Conservation (phyloP, 768 basidiomycete species). For the Naganishia friedmannii region DNA sequence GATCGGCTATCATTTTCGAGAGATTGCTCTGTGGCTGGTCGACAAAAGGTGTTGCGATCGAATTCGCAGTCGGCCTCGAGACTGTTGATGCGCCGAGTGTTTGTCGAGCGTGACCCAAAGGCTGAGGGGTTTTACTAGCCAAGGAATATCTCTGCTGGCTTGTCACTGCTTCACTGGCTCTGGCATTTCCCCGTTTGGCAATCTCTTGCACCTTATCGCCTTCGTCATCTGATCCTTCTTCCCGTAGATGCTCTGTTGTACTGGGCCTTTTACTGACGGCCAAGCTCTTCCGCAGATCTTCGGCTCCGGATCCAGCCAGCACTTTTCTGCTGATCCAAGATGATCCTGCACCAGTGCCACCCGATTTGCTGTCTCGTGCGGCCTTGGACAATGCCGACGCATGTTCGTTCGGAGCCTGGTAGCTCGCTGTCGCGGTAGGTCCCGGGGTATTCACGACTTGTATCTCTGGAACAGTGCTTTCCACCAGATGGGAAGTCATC, state of each 20-base stretch:
- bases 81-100: slow-evolving; percentile 14
- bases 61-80: slow-evolving; percentile 3
- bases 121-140: slow-evolving; percentile 19
- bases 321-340: slow-evolving; percentile 20
- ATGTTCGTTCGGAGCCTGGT: slow-evolving; percentile 1
- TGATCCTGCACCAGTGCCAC: slow-evolving; percentile 14
- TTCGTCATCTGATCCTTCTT: not conserved
- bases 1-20: slow-evolving; percentile 30
- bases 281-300: slow-evolving; percentile 36
- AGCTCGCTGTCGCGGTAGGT: not conserved
- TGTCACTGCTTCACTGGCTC: slow-evolving; percentile 1
- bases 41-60: slow-evolving; percentile 1
- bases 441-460: slow-evolving; percentile 1
- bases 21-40: slow-evolving; percentile 23
- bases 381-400: not conserved
- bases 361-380: slow-evolving; percentile 18
- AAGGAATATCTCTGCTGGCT: not conserved
- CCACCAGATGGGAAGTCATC: slow-evolving; percentile 14
- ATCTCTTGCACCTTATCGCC: slow-evolving; percentile 12
- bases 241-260: not conserved
- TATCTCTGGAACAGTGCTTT: slow-evolving; percentile 15
- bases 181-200: not conserved
- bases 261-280: slow-evolving; percentile 25
- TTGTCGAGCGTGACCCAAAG: slow-evolving; percentile 8
- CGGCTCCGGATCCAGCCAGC: slow-evolving; percentile 36